Conservation (phyloP, 1,284 basidiomycete genomes). For the Ustilago lituana region DNA sequence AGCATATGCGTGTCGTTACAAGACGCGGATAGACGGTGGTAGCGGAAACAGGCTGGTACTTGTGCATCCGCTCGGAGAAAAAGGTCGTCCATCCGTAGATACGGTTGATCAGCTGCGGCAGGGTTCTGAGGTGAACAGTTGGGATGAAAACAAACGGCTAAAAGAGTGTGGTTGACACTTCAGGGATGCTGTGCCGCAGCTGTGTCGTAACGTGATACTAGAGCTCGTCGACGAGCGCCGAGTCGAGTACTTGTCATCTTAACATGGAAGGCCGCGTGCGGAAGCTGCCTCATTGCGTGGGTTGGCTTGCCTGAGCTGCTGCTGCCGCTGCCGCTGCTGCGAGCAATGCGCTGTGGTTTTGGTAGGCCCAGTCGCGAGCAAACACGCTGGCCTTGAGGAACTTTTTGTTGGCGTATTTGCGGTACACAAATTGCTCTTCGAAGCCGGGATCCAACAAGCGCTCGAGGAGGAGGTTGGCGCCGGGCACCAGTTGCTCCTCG, state of each 20-base stretch:
- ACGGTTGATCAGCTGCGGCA: slow-evolving; percentile 10
- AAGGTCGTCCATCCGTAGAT: too few relatives aligned
- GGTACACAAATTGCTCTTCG: slow-evolving; percentile 85
- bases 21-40: neutral
- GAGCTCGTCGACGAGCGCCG: neutral
- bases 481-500: slow-evolving; percentile 85
- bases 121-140: slow-evolving; percentile 23
- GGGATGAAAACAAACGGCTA: slow-evolving; percentile 9
- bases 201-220: neutral
- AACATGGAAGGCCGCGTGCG: too few relatives aligned
- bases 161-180: slow-evolving; percentile 37
- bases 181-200: slow-evolving; percentile 7
- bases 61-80: too few relatives aligned
- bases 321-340: slow-evolving; percentile 41
- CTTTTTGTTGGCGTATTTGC: slow-evolving; percentile 95
- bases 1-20: slow-evolving; percentile 2
- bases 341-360: slow-evolving; percentile 53
- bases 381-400: slow-evolving; percentile 79
- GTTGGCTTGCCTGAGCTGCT: slow-evolving; percentile 31
- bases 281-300: slow-evolving; percentile 5
- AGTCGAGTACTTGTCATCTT: too few relatives aligned
- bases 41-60: too few relatives aligned
- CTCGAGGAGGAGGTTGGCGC: slow-evolving; percentile 84
- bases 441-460: slow-evolving; percentile 84
- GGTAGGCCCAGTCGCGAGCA: slow-evolving; percentile 70